Evolutionary conservation across 202 grass and related monocot species (phyloP).

Genomic region (Elaeis oleifera): DNA sequence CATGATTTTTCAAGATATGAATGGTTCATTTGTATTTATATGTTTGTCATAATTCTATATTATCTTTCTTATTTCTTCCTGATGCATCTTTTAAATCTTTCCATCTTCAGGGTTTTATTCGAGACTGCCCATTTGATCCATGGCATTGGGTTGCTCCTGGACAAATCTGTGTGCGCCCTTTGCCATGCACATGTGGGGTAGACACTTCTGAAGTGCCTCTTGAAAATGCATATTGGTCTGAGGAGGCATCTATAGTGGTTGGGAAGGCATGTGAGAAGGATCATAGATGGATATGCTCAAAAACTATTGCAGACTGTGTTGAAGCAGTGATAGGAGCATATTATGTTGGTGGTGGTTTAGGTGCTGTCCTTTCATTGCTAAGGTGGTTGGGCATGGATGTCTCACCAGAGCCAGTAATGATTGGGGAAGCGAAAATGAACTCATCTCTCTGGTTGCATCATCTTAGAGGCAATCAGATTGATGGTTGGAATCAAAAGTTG

Average conservation of each 20-base stretch:
- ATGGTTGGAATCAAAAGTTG: conserved; percentile 17
- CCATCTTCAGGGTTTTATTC: conserved; percentile 1
- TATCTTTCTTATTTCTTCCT: no score
- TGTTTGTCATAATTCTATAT: no score
- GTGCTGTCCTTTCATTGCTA: conserved; percentile 13
- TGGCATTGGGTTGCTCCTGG: conserved; percentile 1
- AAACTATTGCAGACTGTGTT: neutral
- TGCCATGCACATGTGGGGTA: neutral
- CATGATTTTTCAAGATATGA: no score
- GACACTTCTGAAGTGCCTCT: neutral
- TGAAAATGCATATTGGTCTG: neutral
- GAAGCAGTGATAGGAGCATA: conserved; percentile 2
- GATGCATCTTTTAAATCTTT: neutral
- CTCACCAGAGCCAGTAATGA: conserved; percentile 29
- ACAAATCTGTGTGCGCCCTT: neutral
- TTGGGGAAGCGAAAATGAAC: conserved; percentile 35
- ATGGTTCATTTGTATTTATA: no score
- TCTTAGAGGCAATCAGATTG: conserved; percentile 14
- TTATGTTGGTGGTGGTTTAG: conserved; percentile 5
- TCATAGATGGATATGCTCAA: conserved; percentile 5
- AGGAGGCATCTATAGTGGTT: neutral
- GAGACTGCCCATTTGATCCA: neutral
- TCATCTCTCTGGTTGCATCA: conserved; percentile 18
- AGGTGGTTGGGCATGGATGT: conserved; percentile 35
- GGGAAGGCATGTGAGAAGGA: conserved; percentile 1